Conservation (phyloP, 1,139 yeast species). For the Pichia sp. region DNA sequence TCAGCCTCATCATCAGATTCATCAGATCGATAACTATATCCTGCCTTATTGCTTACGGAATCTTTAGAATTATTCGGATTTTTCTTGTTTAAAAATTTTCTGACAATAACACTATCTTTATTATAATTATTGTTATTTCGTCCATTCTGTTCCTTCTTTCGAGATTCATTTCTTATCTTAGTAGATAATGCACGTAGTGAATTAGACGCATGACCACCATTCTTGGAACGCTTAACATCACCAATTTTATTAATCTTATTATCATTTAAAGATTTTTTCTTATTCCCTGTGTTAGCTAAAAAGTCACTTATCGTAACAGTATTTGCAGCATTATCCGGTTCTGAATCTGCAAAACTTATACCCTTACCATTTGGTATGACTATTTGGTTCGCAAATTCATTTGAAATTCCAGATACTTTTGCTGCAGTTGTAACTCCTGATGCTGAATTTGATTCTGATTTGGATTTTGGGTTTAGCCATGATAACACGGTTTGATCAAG, state of each 20-base stretch:
- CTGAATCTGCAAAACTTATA: slow-evolving; percentile 26
- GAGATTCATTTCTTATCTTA: slow-evolving; percentile 34
- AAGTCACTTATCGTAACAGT: slow-evolving; percentile 14
- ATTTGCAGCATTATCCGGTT: slow-evolving; percentile 5
- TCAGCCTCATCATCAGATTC: slow-evolving; percentile 17
- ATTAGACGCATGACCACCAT: slow-evolving; percentile 11
- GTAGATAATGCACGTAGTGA: slow-evolving; percentile 44
- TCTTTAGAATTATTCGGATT: no score
- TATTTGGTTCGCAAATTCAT: slow-evolving; percentile 31
- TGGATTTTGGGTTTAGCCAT: slow-evolving; percentile 34
- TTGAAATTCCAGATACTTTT: neutral
- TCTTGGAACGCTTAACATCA: slow-evolving; percentile 13
- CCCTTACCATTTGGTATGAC: slow-evolving; percentile 43
- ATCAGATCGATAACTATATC: neutral
- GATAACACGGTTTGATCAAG: slow-evolving; percentile 35
- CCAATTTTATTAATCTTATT: slow-evolving; percentile 13
- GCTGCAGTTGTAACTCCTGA: neutral
- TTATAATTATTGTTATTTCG: slow-evolving; percentile 6
- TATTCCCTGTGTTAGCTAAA: slow-evolving; percentile 3
- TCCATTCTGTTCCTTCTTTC: slow-evolving; percentile 8
- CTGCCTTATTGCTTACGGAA: neutral
- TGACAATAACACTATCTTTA: slow-evolving; percentile 5
- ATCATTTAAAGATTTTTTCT: slow-evolving; percentile 1
- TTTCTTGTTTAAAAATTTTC: slow-evolving; percentile 3
- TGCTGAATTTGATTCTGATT: slow-evolving; percentile 11